A percentile compares a stretch with the other conserved stretches of the same genome.
phyloP scores from a whole-genome alignment of 2,329 filamentous ascomycete species.

The Fusarium newnesense region DNA sequence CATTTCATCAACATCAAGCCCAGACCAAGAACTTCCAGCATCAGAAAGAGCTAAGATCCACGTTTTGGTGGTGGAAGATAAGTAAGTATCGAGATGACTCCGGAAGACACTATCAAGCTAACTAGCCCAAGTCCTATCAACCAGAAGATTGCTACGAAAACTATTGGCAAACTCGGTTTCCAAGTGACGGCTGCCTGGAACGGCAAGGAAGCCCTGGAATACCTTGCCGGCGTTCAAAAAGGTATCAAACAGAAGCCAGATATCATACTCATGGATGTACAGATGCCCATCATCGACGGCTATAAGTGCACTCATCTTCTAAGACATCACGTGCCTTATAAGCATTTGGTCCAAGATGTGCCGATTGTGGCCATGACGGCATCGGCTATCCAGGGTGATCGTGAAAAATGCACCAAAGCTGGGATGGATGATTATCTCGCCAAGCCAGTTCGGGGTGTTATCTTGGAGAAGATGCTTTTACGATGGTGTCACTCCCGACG shows the following conservation, averaged over 20 bases:
- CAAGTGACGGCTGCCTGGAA: slow-evolving; percentile 79
- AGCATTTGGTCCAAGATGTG: slow-evolving; percentile 66
- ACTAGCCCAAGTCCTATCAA: slow-evolving; percentile 67
- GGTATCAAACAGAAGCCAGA: slow-evolving; percentile 69
- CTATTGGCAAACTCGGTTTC: slow-evolving; percentile 79
- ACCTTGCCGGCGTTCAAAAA: slow-evolving; percentile 66
- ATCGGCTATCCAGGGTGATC: slow-evolving; percentile 79
- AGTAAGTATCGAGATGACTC: slow-evolving; percentile 60
- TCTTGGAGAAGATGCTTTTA: slow-evolving; percentile 76
- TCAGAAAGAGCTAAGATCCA: slow-evolving; percentile 71
- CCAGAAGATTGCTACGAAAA: slow-evolving; percentile 80
- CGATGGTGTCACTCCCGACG: slow-evolving; percentile 67
- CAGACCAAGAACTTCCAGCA: slow-evolving; percentile 61
- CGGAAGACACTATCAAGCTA: slow-evolving; percentile 5
- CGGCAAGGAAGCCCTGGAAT: slow-evolving; percentile 81
- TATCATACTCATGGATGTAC: slow-evolving; percentile 82
- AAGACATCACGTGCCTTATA: slow-evolving; percentile 74
- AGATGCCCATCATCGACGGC: slow-evolving; percentile 81
- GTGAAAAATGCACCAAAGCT: slow-evolving; percentile 76
- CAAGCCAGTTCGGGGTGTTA: slow-evolving; percentile 77
- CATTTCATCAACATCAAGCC: slow-evolving; percentile 48
- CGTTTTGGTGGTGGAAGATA: slow-evolving; percentile 84
- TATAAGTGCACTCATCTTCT: slow-evolving; percentile 81
- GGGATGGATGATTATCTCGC: slow-evolving; percentile 82
- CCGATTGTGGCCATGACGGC: slow-evolving; percentile 87